A percentile compares a stretch with the other conserved stretches of the same genome.
Conservation (phyloP, 257 asterid species). For the Agastache rugosa region DNA sequence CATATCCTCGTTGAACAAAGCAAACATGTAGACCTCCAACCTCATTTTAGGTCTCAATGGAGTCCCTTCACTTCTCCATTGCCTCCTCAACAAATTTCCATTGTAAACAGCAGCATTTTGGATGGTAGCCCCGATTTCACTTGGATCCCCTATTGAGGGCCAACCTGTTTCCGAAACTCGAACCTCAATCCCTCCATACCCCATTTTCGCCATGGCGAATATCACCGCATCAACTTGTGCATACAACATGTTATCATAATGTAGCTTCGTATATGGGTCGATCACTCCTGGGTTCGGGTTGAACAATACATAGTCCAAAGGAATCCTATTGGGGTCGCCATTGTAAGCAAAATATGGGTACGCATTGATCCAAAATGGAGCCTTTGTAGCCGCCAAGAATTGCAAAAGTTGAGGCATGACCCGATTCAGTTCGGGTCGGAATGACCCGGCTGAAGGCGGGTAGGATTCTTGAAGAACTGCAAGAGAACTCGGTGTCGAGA, state of each 20-base stretch:
- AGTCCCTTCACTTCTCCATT: constrained; percentile 65
- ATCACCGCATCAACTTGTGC: constrained; percentile 84
- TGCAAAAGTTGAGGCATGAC: constrained; percentile 65
- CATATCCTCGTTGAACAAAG: constrained; percentile 76
- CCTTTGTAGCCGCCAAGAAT: constrained; percentile 53
- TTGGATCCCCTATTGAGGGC: constrained; percentile 69
- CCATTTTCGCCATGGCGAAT: constrained; percentile 69
- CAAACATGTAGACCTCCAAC: constrained; percentile 72
- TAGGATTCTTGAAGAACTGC: constrained; percentile 67
- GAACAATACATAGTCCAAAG: constrained; percentile 66
- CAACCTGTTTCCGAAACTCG: constrained; percentile 83
- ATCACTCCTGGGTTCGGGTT: constrained; percentile 59
- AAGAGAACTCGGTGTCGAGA: constrained; percentile 65
- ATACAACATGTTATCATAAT: constrained; percentile 72
- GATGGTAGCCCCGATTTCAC: constrained; percentile 58
- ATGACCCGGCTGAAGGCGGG: constrained; percentile 79
- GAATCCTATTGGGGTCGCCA: constrained; percentile 49
- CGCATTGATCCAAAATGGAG: constrained; percentile 79
- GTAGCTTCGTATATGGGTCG: constrained; percentile 64
- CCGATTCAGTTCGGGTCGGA: constrained; percentile 45
- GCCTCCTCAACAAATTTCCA: constrained; percentile 70
- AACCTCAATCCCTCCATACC: constrained; percentile 60
- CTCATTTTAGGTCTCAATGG: constrained; percentile 67
- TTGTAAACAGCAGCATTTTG: constrained; percentile 69
- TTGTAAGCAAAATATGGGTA: constrained; percentile 83